Percentiles rank a stretch among this genome's conserved stretches.
Conservation (phyloP, 2,329 filamentous ascomycete genomes). For the Beauveria pseudobassiana region DNA sequence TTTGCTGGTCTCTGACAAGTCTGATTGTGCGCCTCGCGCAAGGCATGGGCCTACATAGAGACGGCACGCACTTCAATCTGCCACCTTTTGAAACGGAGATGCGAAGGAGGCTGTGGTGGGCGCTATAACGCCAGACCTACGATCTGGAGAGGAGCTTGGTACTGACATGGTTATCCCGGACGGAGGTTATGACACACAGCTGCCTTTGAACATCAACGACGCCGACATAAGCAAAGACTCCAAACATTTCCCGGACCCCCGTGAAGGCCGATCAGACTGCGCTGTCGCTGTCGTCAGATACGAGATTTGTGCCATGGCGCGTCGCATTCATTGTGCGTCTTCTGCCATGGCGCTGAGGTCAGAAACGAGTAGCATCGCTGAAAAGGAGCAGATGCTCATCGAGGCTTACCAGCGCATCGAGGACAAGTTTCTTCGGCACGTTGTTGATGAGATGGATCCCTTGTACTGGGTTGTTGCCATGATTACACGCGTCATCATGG, state of each 20-base stretch:
- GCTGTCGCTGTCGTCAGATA: slow-evolving; percentile 41
- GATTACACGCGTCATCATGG: slow-evolving; percentile 62
- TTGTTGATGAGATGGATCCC: slow-evolving; percentile 39
- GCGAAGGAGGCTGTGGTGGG: slow-evolving; percentile 54
- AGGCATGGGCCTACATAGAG: slow-evolving; percentile 53
- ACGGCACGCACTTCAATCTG: slow-evolving; percentile 42
- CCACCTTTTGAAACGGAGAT: slow-evolving; percentile 53
- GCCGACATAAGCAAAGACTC: slow-evolving; percentile 38
- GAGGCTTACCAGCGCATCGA: slow-evolving; percentile 47
- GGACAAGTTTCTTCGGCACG: slow-evolving; percentile 45
- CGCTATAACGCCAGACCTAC: slow-evolving; percentile 47
- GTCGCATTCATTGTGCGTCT: slow-evolving; percentile 27
- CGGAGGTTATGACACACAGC: slow-evolving; percentile 37
- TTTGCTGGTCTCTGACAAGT: slow-evolving; percentile 53
- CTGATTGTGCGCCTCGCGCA: slow-evolving; percentile 52
- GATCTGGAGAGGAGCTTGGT: slow-evolving; percentile 46
- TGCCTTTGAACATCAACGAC: slow-evolving; percentile 46
- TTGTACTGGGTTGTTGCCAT: slow-evolving; percentile 64
- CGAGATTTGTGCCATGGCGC: slow-evolving; percentile 39
- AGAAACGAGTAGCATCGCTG: slow-evolving; percentile 23
- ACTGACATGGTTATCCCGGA: slow-evolving; percentile 37
- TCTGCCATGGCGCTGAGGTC: slow-evolving; percentile 26
- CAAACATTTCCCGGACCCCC: slow-evolving; percentile 38
- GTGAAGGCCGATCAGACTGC: slow-evolving; percentile 45
- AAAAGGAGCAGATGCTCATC: slow-evolving; percentile 40